These are phyloP conservation scores for Paraglomus brasilianum DNA, from an alignment of 192 early-diverging fungal genomes.

Conservation along the genomic window DNA sequence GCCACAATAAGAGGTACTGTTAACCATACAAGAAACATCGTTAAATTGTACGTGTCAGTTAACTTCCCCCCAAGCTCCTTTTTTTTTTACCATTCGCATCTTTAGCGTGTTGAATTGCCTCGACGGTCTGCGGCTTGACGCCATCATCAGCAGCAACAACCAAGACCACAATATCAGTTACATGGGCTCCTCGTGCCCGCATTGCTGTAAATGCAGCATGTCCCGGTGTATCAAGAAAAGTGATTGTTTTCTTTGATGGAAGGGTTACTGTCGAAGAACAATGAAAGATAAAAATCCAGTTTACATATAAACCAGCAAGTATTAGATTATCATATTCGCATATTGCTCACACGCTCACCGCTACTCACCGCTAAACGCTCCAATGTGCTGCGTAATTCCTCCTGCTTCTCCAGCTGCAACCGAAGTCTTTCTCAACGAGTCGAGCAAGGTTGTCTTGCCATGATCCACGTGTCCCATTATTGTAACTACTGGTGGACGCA, in stretches of 20 bases:
- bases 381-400: constrained; percentile 99
- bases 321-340: neutral
- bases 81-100: constrained; percentile 52
- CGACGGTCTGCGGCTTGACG: constrained; percentile 96
- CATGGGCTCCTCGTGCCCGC: constrained; percentile 89
- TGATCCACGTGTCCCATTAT: constrained; percentile 99
- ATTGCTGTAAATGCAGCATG: constrained; percentile 95
- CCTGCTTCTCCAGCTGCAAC: constrained; percentile 93
- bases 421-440: constrained; percentile 86
- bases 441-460: constrained; percentile 94
- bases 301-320: neutral
- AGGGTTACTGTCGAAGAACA: constrained; percentile 46
- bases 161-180: constrained; percentile 95
- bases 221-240: constrained; percentile 96
- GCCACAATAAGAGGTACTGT: constrained; percentile 90
- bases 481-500: constrained; percentile 89
- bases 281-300: neutral
- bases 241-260: constrained; percentile 73
- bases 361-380: constrained; percentile 77
- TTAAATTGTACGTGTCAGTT: neutral
- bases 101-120: constrained; percentile 90
- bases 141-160: constrained; percentile 98
- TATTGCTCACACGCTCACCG: neutral
- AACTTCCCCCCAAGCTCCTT: no score
- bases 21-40: neutral